Conservation (phyloP, 805 yeast species). For the Torulaspora franciscae region DNA sequence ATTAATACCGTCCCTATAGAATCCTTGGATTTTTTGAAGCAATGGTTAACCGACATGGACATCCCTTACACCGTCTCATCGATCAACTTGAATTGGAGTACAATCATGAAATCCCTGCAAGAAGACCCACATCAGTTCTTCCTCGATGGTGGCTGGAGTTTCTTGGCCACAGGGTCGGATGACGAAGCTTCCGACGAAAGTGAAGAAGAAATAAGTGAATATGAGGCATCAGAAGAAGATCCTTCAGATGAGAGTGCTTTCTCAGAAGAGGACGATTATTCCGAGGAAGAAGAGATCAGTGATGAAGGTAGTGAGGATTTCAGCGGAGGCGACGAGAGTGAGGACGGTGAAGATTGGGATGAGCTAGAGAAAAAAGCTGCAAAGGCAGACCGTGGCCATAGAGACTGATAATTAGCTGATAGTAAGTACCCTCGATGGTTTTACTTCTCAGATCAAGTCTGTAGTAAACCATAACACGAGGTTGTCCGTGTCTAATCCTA, state of each 20-base stretch:
- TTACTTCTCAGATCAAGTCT: too few relatives aligned
- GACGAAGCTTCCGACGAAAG: constrained; percentile 64
- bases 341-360: constrained; percentile 41
- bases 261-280: constrained; percentile 37
- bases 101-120: constrained; percentile 88
- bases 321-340: constrained; percentile 32
- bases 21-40: constrained; percentile 83
- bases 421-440: neutral
- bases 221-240: constrained; percentile 43
- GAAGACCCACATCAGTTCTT: constrained; percentile 94
- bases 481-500: too few relatives aligned
- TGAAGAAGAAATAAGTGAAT: constrained; percentile 56
- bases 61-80: constrained; percentile 93
- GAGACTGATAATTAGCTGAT: neutral
- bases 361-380: constrained; percentile 39
- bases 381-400: constrained; percentile 36
- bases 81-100: constrained; percentile 90
- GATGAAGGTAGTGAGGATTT: constrained; percentile 32
- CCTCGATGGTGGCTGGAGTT: constrained; percentile 92
- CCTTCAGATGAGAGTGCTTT: constrained; percentile 41
- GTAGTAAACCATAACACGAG: too few relatives aligned
- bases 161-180: constrained; percentile 84
- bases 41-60: constrained; percentile 97
- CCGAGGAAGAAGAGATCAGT: constrained; percentile 37
- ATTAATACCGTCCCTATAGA: constrained; percentile 94